Percentiles rank a stretch among this genome's conserved stretches.
Conservation (phyloP, 441 rosid species). For the Eruca vesicaria region DNA sequence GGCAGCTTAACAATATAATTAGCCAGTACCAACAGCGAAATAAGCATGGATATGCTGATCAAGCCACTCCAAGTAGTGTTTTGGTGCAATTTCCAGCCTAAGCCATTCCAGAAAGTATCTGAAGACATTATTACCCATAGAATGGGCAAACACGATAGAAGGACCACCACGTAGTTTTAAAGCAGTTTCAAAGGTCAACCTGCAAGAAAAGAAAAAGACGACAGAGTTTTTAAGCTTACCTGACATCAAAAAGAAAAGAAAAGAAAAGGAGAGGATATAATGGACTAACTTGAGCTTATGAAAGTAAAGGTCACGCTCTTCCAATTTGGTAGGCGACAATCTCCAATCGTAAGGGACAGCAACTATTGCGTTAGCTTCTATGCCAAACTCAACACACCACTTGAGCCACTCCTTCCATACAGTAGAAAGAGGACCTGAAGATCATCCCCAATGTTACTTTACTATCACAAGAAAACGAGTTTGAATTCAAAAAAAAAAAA, state of each 20-base stretch:
- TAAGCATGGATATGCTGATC: slow-evolving; percentile 93
- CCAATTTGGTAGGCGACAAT: slow-evolving; percentile 86
- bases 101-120: slow-evolving; percentile 98
- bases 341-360: slow-evolving; percentile 99
- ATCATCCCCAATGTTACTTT: slow-evolving; percentile 1
- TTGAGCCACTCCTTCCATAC: slow-evolving; percentile 99
- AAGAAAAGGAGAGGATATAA: not conserved
- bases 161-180: slow-evolving; percentile 93
- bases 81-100: slow-evolving; percentile 97
- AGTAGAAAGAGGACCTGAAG: slow-evolving; percentile 87
- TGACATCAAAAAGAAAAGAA: not conserved
- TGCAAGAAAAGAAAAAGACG: slow-evolving; percentile 33
- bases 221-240: not conserved
- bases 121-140: slow-evolving; percentile 93
- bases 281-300: slow-evolving; percentile 86
- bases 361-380: slow-evolving; percentile 87
- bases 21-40: slow-evolving; percentile 84
- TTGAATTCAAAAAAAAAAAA: not conserved
- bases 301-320: slow-evolving; percentile 95
- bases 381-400: slow-evolving; percentile 97
- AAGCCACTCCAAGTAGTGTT: slow-evolving; percentile 82
- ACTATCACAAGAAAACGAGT: slow-evolving; percentile 6
- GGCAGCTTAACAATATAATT: not conserved
- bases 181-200: slow-evolving; percentile 96
- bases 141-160: slow-evolving; percentile 94